Evolutionary conservation across 2,329 filamentous ascomycete genomes (phyloP).

Genomic region (Hypoxylon sp.): DNA sequence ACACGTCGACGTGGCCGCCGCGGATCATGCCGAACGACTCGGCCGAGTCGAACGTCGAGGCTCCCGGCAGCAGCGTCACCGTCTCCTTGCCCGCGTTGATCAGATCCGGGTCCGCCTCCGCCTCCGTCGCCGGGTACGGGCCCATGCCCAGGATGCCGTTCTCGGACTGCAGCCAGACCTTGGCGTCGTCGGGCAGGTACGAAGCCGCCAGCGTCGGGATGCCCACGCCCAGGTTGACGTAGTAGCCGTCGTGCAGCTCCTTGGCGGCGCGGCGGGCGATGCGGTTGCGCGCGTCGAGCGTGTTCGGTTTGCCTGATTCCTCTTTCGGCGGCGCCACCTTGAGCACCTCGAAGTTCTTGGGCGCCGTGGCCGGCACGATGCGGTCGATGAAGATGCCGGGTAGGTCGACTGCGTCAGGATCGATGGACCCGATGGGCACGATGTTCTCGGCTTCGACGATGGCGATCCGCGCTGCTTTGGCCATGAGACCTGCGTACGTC

Average conservation of each 20-base stretch:
- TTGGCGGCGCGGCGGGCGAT: slow-evolving; percentile 83
- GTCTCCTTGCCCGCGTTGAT: slow-evolving; percentile 93
- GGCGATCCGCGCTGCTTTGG: slow-evolving; percentile 80
- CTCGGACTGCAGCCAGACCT: slow-evolving; percentile 88
- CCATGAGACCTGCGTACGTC: slow-evolving; percentile 81
- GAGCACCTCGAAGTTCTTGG: slow-evolving; percentile 79
- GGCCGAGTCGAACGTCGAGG: slow-evolving; percentile 80
- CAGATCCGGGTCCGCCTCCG: slow-evolving; percentile 80
- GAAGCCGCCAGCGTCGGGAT: slow-evolving; percentile 88
- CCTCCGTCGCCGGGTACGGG: slow-evolving; percentile 76
- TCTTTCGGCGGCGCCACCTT: slow-evolving; percentile 65
- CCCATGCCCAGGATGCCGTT: slow-evolving; percentile 90
- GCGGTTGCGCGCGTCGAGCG: slow-evolving; percentile 70
- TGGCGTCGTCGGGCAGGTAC: slow-evolving; percentile 74
- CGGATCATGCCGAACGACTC: slow-evolving; percentile 92
- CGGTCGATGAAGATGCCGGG: slow-evolving; percentile 87
- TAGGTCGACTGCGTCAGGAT: slow-evolving; percentile 80
- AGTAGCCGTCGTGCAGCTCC: slow-evolving; percentile 84
- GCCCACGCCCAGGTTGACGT: slow-evolving; percentile 85
- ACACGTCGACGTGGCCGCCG: slow-evolving; percentile 85
- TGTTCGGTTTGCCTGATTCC: slow-evolving; percentile 59
- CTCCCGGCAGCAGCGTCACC: slow-evolving; percentile 81
- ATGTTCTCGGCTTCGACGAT: slow-evolving; percentile 91
- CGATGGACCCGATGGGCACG: slow-evolving; percentile 78
- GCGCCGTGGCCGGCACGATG: slow-evolving; percentile 78